Conservation (phyloP, 2,329 filamentous ascomycete species). For the Neonectria magnoliae region DNA sequence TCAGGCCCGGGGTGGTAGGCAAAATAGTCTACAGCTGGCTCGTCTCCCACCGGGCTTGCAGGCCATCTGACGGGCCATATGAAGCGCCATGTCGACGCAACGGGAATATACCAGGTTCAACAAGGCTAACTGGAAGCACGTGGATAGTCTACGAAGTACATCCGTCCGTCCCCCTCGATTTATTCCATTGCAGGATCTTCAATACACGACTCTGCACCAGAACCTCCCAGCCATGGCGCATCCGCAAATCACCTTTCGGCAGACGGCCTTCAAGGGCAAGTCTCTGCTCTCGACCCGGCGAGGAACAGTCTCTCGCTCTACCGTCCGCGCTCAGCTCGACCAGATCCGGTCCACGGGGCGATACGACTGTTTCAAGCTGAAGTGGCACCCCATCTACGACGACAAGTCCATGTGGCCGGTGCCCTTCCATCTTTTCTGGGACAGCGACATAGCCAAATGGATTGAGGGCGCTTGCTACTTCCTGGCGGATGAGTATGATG, state of each 20-base stretch:
- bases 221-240: conserved; percentile 40
- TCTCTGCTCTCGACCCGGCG: conserved; percentile 50
- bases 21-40: background rate
- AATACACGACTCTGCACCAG: background rate
- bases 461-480: conserved; percentile 57
- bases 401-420: conserved; percentile 63
- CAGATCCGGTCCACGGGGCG: conserved; percentile 64
- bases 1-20: background rate
- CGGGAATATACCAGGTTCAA: background rate
- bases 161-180: background rate
- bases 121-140: background rate
- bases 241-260: conserved; percentile 49
- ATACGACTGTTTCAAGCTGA: conserved; percentile 66
- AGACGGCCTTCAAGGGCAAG: conserved; percentile 49
- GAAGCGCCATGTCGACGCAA: conserved; percentile 1
- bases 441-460: conserved; percentile 64
- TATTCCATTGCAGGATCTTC: background rate
- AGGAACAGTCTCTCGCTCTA: conserved; percentile 48
- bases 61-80: background rate
- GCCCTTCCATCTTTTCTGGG: conserved; percentile 69
- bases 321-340: conserved; percentile 61
- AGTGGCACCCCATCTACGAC: conserved; percentile 65
- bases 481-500: conserved; percentile 10
- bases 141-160: no score
- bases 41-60: background rate